phyloP scores from a whole-genome alignment of 2,329 filamentous ascomycete species.

The Hypoxylon sp. region DNA sequence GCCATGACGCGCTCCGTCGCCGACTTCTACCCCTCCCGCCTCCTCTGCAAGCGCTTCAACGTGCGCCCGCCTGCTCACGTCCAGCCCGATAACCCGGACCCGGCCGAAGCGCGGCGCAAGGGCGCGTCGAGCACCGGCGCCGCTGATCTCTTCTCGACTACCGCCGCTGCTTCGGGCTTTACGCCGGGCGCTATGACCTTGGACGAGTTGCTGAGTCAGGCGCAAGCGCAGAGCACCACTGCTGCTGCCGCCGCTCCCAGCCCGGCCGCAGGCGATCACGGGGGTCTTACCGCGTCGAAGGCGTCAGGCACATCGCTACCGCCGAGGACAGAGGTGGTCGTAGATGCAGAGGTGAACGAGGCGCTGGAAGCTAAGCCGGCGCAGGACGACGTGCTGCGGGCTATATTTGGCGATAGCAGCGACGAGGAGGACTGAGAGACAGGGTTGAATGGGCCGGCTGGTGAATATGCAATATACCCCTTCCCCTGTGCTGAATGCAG shows the following conservation, averaged over 20 bases:
- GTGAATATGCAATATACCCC: constrained; percentile 19
- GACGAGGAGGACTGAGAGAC: constrained; percentile 57
- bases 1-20: constrained; percentile 77
- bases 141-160: constrained; percentile 8
- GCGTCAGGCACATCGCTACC: constrained; percentile 7
- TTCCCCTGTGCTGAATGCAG: too few species aligned
- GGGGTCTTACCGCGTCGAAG: constrained; percentile 1
- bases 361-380: constrained; percentile 77
- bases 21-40: constrained; percentile 79
- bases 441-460: background rate
- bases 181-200: constrained; percentile 42
- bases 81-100: constrained; percentile 56
- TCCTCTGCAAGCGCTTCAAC: constrained; percentile 95
- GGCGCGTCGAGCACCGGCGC: constrained; percentile 31
- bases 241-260: background rate
- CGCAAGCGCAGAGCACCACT: constrained; percentile 34
- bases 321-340: constrained; percentile 43
- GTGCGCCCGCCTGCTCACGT: constrained; percentile 79
- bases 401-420: constrained; percentile 91
- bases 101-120: constrained; percentile 18
- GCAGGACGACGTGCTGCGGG: constrained; percentile 82
- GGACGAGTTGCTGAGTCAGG: constrained; percentile 44
- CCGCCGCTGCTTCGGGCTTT: background rate
- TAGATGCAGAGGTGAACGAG: constrained; percentile 80
- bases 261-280: background rate